Evolutionary conservation across 257 asterid species (phyloP).

Genomic region (Echium plantagineum): DNA sequence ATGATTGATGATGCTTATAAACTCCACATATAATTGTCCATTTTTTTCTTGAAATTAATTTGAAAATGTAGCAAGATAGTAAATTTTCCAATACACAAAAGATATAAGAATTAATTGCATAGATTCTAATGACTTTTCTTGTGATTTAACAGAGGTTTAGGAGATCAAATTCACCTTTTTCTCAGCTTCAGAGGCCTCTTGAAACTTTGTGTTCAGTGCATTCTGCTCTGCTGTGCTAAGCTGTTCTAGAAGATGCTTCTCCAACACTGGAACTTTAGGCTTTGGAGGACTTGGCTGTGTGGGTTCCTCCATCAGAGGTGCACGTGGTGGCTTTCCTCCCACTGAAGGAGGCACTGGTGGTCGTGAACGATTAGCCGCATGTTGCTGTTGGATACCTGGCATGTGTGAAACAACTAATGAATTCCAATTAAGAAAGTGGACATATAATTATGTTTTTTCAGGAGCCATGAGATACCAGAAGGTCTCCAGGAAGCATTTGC

Average conservation of each 20-base stretch:
- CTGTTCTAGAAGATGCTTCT: conserved; percentile 80
- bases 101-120: too few relatives aligned
- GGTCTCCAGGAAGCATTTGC: conserved; percentile 3
- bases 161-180: conserved; percentile 45
- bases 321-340: conserved; percentile 86
- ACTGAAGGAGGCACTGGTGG: conserved; percentile 33
- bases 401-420: conserved; percentile 11
- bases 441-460: not conserved
- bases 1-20: too few relatives aligned
- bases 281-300: conserved; percentile 49
- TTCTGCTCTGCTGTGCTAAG: conserved; percentile 91
- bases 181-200: conserved; percentile 90
- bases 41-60: too few relatives aligned
- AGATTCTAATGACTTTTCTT: too few relatives aligned
- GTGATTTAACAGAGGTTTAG: too few relatives aligned
- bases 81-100: too few relatives aligned
- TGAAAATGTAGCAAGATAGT: too few relatives aligned
- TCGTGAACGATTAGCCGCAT: conserved; percentile 27
- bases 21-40: too few relatives aligned
- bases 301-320: conserved; percentile 56
- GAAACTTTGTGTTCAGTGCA: conserved; percentile 56
- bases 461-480: not conserved
- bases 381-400: conserved; percentile 60
- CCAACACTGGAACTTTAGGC: conserved; percentile 84
- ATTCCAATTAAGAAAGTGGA: not conserved